Evolutionary conservation across 1,284 basidiomycete genomes (phyloP).

Genomic region (Pseudozyma pruni): DNA sequence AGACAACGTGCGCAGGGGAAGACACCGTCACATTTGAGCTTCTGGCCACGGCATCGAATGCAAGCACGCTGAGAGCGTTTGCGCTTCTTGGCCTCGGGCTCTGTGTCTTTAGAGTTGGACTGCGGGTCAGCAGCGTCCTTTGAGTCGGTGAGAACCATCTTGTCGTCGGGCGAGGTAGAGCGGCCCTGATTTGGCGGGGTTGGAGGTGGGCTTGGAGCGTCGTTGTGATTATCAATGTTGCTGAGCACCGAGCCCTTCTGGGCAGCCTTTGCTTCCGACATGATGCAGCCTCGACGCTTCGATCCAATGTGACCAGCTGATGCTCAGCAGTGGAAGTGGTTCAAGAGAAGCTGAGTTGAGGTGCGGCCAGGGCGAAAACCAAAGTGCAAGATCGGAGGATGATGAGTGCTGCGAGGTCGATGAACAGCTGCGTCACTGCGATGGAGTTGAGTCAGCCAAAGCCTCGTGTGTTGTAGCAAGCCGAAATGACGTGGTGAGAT

Average conservation of each 20-base stretch:
- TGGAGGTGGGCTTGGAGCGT: slow-evolving; percentile 13
- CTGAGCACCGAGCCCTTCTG: slow-evolving; percentile 43
- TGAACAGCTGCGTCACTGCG: too few relatives aligned
- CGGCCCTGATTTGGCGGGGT: slow-evolving; percentile 19
- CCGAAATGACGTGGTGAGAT: too few relatives aligned
- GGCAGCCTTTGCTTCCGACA: slow-evolving; percentile 20
- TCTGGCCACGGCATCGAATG: slow-evolving; percentile 47
- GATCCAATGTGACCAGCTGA: too few relatives aligned
- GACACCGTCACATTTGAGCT: slow-evolving; percentile 50
- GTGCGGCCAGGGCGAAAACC: too few relatives aligned
- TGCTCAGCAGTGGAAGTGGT: too few relatives aligned
- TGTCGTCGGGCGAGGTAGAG: slow-evolving; percentile 26
- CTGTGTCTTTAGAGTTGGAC: slow-evolving; percentile 20
- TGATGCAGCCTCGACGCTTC: background rate
- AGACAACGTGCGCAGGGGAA: slow-evolving; percentile 46
- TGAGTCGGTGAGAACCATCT: slow-evolving; percentile 14
- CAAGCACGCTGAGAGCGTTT: slow-evolving; percentile 50
- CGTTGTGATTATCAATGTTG: slow-evolving; percentile 27
- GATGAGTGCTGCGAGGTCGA: too few relatives aligned
- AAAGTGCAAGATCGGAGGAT: too few relatives aligned
- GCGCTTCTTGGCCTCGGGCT: slow-evolving; percentile 46
- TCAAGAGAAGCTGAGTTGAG: too few relatives aligned
- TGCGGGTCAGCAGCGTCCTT: slow-evolving; percentile 13
- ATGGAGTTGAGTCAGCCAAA: too few relatives aligned
- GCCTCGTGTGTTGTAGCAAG: too few relatives aligned